phyloP scores from a whole-genome alignment of 2,329 filamentous ascomycete genomes.

The Trichoderma citrinoviride region DNA sequence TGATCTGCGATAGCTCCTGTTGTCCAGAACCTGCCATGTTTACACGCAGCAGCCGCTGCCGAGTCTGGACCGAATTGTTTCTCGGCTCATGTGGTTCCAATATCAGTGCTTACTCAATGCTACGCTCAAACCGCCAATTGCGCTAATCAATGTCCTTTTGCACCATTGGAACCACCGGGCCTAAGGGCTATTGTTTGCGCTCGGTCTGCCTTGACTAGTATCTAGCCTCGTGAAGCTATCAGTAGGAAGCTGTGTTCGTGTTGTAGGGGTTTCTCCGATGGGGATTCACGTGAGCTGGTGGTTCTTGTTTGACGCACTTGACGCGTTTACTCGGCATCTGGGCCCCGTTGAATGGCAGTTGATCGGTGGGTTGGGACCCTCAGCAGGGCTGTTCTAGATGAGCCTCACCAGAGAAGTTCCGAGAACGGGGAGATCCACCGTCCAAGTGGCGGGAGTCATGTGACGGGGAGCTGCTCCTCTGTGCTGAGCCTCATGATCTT shows the following conservation, averaged over 20 bases:
- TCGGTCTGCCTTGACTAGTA: neutral
- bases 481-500: constrained; percentile 5
- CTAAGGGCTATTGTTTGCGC: neutral
- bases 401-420: neutral
- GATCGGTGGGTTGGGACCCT: neutral
- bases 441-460: constrained; percentile 7
- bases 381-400: neutral
- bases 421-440: neutral
- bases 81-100: too few species aligned
- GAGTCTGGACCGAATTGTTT: neutral
- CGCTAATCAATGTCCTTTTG: neutral
- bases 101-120: neutral
- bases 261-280: too few species aligned
- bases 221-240: neutral
- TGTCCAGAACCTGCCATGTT: neutral
- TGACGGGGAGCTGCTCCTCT: neutral
- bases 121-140: neutral
- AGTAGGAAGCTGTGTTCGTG: too few species aligned
- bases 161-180: neutral
- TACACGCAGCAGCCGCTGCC: neutral
- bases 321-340: neutral
- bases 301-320: neutral
- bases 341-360: neutral
- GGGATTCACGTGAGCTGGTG: neutral
- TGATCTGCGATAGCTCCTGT: constrained; percentile 10